Base-by-base conservation (phyloP, 305 asterid species). In the Coffea humblotiana region DNA sequence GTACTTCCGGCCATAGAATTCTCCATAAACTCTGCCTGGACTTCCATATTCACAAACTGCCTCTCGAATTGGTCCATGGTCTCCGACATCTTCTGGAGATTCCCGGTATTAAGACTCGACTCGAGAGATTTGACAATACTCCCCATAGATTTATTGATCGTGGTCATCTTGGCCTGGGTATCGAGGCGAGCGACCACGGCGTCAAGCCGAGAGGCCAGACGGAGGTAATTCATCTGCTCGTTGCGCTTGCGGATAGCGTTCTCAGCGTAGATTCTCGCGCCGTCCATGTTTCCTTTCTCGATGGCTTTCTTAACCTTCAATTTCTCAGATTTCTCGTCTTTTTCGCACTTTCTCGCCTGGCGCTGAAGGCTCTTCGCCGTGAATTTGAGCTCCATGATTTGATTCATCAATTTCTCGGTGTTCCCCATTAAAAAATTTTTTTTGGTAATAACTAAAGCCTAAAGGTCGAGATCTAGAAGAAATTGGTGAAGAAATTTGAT, bases 1-100 rank as follows among this genome's bases (percentile, higher is more conserved):
- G 99, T 95, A 84, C 97, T 92, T 5, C 99, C 99, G 7, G 99
- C 97, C 99, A 95, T 95, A 56, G 98, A 93, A 54, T 90, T 93
- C 96, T 95, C 99, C 99, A 95, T 95, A 48, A 95, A 95, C 90
- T 92, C 99, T 3, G 99, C 97, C 88, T 95, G 99, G 8, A 95
- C 98, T 81, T 95, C 99, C 99, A 95, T 95, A 78, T 95, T 93
- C 54, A 95, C 98, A 72, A 95, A 95, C 85, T 95, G 99, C 83
- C 81, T 85, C 92, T 95, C 99, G 65, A 95, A 95, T 56, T 86
- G 85, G 82, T 95, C 99, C 99, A 95, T 95, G 9, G 98, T 93
- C 87, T 93, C 98, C 16, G 97, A 92, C 99, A 95, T 93, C 90
- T 92, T 93, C 94, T 95, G 98, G 67, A 95, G 83, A 83, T 95